These are phyloP conservation scores for Gossypium bickii DNA, from an alignment of 345 rosid species.

Conservation along the genomic window DNA sequence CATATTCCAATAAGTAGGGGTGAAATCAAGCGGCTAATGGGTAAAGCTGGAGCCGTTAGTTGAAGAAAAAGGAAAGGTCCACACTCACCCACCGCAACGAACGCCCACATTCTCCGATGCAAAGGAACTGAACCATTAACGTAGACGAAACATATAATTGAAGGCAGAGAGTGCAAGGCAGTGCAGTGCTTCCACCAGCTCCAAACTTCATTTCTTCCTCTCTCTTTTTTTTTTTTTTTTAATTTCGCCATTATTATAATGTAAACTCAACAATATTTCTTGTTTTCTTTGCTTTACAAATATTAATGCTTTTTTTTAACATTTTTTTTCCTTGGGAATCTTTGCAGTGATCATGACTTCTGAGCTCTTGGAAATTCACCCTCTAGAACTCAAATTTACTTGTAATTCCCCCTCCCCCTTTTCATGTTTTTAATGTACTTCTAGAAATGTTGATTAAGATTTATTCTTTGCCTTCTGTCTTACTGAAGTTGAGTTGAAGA, in stretches of 20 bases:
- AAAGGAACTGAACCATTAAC: not conserved
- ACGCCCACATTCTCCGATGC: no score
- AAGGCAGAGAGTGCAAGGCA: not conserved
- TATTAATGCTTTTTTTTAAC: not conserved
- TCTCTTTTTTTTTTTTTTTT: not conserved
- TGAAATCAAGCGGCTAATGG: not conserved
- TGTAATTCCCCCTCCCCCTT: constrained; percentile 20
- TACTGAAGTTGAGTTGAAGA: constrained; percentile 48
- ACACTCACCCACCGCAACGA: not conserved
- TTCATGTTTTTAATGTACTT: not conserved
- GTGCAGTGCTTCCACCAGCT: not conserved
- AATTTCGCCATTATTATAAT: not conserved
- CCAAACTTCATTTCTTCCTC: not conserved
- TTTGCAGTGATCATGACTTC: constrained; percentile 28
- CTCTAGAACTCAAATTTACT: constrained; percentile 37
- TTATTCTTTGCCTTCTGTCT: not conserved
- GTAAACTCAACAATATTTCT: not conserved
- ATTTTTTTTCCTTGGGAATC: not conserved
- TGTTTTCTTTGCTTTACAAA: not conserved
- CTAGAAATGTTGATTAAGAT: not conserved
- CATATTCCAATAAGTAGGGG: no score
- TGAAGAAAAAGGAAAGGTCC: not conserved
- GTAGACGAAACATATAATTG: not conserved
- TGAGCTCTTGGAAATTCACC: constrained; percentile 47
- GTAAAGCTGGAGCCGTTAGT: not conserved